Evolutionary conservation across 768 basidiomycete genomes (phyloP).

Genomic region (Russula griseocarnosa): DNA sequence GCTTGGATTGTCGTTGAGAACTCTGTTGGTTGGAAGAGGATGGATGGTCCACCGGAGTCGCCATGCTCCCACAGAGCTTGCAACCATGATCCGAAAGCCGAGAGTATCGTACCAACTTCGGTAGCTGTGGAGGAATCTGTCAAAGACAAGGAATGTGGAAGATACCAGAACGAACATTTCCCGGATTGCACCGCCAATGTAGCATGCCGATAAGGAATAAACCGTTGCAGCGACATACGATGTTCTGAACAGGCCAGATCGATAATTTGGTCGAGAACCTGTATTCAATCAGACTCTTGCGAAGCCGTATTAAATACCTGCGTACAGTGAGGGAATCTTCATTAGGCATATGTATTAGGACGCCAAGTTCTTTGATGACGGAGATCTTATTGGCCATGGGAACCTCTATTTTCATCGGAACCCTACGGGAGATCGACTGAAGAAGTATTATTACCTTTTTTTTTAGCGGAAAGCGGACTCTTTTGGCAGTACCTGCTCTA

Average conservation of each 20-base stretch:
- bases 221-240: constrained; percentile 39
- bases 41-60: constrained; percentile 18
- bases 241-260: constrained; percentile 23
- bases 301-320: not conserved
- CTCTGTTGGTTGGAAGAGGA: constrained; percentile 22
- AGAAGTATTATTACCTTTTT: not conserved
- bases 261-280: constrained; percentile 36
- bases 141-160: not conserved
- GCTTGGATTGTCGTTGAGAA: constrained; percentile 14
- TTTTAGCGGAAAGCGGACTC: no score
- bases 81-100: constrained; percentile 24
- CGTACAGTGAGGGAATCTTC: constrained; percentile 7
- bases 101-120: constrained; percentile 1
- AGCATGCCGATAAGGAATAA: constrained; percentile 55
- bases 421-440: constrained; percentile 2
- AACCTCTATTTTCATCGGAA: not conserved
- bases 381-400: constrained; percentile 1
- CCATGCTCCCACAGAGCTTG: constrained; percentile 25
- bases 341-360: constrained; percentile 15
- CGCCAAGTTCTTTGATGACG: constrained; percentile 21
- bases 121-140: constrained; percentile 1
- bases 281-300: not conserved
- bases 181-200: constrained; percentile 46
- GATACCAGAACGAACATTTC: constrained; percentile 38
- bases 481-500: not conserved